These are phyloP conservation scores for Ascochyta viciae-villosae DNA, from an alignment of 2,329 filamentous ascomycete species.

Conservation along the genomic window DNA sequence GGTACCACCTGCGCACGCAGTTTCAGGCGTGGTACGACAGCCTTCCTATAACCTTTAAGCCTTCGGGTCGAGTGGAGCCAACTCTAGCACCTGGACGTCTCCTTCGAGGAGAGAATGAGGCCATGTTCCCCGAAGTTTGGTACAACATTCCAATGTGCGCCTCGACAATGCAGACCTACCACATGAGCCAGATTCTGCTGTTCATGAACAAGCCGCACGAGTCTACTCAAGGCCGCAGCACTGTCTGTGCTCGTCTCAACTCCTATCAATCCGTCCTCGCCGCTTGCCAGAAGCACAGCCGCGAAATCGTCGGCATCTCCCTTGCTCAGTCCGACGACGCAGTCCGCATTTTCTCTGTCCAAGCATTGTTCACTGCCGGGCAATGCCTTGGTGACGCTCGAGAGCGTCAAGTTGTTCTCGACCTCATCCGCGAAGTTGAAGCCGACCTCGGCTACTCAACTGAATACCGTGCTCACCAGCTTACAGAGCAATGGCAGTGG, in stretches of 20 bases:
- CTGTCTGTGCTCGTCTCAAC: slow-evolving; percentile 61
- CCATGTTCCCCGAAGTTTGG: slow-evolving; percentile 65
- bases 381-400: slow-evolving; percentile 63
- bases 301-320: slow-evolving; percentile 68
- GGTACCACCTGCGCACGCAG: slow-evolving; percentile 63
- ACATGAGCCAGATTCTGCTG: slow-evolving; percentile 68
- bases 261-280: slow-evolving; percentile 64
- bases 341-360: slow-evolving; percentile 65
- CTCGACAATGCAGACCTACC: slow-evolving; percentile 70
- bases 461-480: slow-evolving; percentile 64
- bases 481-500: slow-evolving; percentile 58
- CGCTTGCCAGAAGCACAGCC: slow-evolving; percentile 63
- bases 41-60: slow-evolving; percentile 65
- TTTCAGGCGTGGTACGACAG: slow-evolving; percentile 66
- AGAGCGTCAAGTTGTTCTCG: slow-evolving; percentile 63
- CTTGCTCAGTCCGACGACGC: slow-evolving; percentile 63
- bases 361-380: slow-evolving; percentile 68
- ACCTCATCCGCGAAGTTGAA: slow-evolving; percentile 65
- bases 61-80: slow-evolving; percentile 60
- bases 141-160: slow-evolving; percentile 69
- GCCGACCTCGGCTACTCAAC: slow-evolving; percentile 70
- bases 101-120: slow-evolving; percentile 38
- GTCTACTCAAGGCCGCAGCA: slow-evolving; percentile 59
- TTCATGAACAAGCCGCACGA: slow-evolving; percentile 67
- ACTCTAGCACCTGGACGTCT: slow-evolving; percentile 32